Evolutionary conservation across 495 filamentous ascomycete genomes (phyloP).

Genomic region (Geopyxis carbonaria): DNA sequence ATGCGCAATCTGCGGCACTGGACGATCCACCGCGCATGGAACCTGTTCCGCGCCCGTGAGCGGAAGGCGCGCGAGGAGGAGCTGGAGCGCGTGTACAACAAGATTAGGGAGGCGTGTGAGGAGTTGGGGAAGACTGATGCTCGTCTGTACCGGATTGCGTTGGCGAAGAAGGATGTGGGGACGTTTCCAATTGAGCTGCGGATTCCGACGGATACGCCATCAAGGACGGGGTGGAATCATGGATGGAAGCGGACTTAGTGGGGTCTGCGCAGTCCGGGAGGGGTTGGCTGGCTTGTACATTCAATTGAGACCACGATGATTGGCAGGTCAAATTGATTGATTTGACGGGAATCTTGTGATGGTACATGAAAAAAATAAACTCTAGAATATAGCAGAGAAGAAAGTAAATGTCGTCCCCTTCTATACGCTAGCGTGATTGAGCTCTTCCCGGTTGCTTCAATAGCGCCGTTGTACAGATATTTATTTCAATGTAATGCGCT

Average conservation of each 20-base stretch:
- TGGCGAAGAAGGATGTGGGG: slow-evolving; percentile 44
- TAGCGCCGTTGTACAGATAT: no score
- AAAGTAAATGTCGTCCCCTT: no score
- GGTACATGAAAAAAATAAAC: no score
- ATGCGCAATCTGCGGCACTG: slow-evolving; percentile 86
- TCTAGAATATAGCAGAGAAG: no score
- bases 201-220: slow-evolving; percentile 30
- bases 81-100: slow-evolving; percentile 52
- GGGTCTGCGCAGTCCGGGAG: no score
- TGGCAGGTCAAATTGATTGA: no score
- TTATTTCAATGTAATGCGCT: no score
- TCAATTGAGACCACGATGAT: no score
- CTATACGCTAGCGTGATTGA: no score
- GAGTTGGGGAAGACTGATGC: slow-evolving; percentile 42
- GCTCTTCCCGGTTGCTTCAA: no score
- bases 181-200: slow-evolving; percentile 24
- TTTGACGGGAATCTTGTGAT: no score
- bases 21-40: slow-evolving; percentile 96
- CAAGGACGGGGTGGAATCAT: slow-evolving; percentile 49
- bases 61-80: slow-evolving; percentile 38
- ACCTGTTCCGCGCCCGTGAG: slow-evolving; percentile 39
- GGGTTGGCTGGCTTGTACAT: no score
- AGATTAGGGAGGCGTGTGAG: slow-evolving; percentile 52
- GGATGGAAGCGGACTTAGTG: slow-evolving; percentile 26
- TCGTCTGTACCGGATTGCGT: slow-evolving; percentile 47